phyloP scores from a whole-genome alignment of 305 asterid species.

The Euphrasia arctica region DNA sequence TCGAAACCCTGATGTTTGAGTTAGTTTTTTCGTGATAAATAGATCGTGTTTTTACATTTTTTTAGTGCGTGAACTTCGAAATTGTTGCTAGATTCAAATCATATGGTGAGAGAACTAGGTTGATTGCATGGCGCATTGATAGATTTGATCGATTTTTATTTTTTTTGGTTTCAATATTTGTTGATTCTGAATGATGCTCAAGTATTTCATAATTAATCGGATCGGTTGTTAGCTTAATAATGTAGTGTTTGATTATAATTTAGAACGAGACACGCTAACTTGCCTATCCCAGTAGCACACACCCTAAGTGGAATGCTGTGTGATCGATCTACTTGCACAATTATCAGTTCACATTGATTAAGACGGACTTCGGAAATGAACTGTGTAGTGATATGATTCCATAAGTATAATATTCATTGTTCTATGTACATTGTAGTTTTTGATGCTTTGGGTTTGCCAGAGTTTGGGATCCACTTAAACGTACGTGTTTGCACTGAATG shows the following conservation, averaged over 20 bases:
- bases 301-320: constrained; percentile 10
- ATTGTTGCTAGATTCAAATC: background rate
- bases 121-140: constrained; percentile 21
- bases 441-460: constrained; percentile 9
- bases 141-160: constrained; percentile 18
- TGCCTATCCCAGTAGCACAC: background rate
- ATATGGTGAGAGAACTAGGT: constrained; percentile 9
- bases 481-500: constrained; percentile 93
- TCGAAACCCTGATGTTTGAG: constrained; percentile 17
- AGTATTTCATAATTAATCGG: constrained; percentile 13
- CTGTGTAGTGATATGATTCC: constrained; percentile 7
- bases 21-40: constrained; percentile 22
- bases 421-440: constrained; percentile 7
- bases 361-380: constrained; percentile 5
- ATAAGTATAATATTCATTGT: constrained; percentile 6
- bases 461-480: constrained; percentile 73
- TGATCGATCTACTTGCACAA: constrained; percentile 14
- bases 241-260: constrained; percentile 12
- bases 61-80: constrained; percentile 11
- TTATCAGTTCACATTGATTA: constrained; percentile 10
- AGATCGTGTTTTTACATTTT: background rate
- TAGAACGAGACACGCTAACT: background rate
- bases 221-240: constrained; percentile 3
- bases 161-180: background rate
- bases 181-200: constrained; percentile 5